Evolutionary conservation across 202 grass and related monocot genomes (phyloP).

Genomic region (Zoysia matrella): DNA sequence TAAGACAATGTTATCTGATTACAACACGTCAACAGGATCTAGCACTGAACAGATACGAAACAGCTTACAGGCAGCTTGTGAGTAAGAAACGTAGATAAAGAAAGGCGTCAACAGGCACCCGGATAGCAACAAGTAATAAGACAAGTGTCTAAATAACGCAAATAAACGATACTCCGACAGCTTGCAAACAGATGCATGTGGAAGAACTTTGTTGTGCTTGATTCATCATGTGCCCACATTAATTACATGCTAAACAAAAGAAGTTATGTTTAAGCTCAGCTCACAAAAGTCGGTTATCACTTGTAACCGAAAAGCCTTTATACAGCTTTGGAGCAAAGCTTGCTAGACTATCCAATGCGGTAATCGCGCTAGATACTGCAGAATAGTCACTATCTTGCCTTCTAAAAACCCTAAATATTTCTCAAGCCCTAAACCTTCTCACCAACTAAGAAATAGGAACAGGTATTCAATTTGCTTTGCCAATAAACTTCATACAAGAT

Average conservation of each 20-base stretch:
- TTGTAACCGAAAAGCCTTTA: constrained; percentile 23
- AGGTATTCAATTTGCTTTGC: not conserved
- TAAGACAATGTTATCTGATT: constrained; percentile 7
- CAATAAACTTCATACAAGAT: constrained; percentile 5
- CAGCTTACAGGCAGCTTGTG: constrained; percentile 22
- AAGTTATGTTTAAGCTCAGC: not conserved
- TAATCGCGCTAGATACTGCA: not conserved
- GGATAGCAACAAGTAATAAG: constrained; percentile 14
- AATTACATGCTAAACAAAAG: constrained; percentile 24
- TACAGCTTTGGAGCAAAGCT: not conserved
- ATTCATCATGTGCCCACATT: constrained; percentile 38
- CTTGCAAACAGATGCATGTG: constrained; percentile 33
- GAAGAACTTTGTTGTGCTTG: constrained; percentile 20
- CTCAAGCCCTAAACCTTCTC: constrained; percentile 4
- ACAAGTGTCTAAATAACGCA: constrained; percentile 1
- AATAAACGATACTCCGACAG: constrained; percentile 15
- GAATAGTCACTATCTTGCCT: not conserved
- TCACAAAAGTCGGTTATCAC: not conserved
- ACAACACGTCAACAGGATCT: constrained; percentile 23
- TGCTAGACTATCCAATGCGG: not conserved
- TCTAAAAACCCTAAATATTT: constrained; percentile 1
- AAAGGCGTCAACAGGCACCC: not conserved
- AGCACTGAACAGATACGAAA: constrained; percentile 33
- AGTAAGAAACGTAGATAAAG: constrained; percentile 4
- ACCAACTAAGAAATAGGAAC: not conserved